Evolutionary conservation across 768 basidiomycete genomes (phyloP), one percentile per base, ranked within the genome.

Genomic region (Fistulinella prunicolor): DNA sequence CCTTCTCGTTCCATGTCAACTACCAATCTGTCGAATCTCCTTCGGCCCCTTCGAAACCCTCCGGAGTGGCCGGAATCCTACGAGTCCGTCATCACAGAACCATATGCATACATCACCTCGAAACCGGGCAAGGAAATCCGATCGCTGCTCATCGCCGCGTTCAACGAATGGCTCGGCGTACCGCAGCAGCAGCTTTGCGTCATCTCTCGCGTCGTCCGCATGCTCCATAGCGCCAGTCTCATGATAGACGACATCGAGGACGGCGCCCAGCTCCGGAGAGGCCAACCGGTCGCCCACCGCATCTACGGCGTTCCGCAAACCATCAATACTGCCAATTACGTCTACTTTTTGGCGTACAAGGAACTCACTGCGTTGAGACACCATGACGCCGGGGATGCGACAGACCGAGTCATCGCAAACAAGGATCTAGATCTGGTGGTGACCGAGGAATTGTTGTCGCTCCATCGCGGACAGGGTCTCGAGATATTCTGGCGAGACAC

Each of bases 161-260:
- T 98, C 80, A 95, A 98, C 58, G 30, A 70, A 2, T 99, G 96
- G 96, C 79, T 98, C 13, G 64, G 84, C 7, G 93, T 98, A 2
- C 88, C 91, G 0, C 63, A 70, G 22, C 77, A 79, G 21, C 86
- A 86, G 64, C 77, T 96, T 16, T 64, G 65, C 22, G 72, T 87
- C 36, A 93, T 99, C 50, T 78, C 84, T 3, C 78, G 77, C 53
- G 80, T 99, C 44, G 89, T 99, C 28, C 83, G 83, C 60, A 97
- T 95, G 93, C 74, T 98, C 17, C 96, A 99, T 58, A 92, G 85
- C 44, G 94, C 94, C 5, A 93, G 90, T 64, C 75, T 99, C 21
- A 77, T 98, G 94, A 80, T 96, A 53, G 94, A 96, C 61, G 94
- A 96, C 64, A 94, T 96, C 34, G 90, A 96, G 66, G 94, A 96